Conservation (phyloP, 176 grass and related monocot genomes). For the Juncus inflexus region DNA sequence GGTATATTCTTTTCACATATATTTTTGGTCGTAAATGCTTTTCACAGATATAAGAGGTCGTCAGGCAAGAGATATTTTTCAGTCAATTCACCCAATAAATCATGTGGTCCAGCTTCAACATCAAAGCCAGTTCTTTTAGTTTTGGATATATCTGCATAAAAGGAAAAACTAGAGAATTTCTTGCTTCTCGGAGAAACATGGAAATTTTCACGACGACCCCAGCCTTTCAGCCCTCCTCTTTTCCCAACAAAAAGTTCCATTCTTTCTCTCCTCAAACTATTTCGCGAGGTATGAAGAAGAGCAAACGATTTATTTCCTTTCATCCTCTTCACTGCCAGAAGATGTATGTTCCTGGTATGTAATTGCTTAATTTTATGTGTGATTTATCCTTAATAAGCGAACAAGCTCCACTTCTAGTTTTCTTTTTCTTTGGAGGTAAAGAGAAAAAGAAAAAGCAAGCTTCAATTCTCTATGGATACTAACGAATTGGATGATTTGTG, state of each 20-base stretch:
- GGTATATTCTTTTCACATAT: no score
- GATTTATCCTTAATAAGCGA: no score
- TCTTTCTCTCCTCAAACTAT: slow-evolving; percentile 3
- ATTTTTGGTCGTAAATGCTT: no score
- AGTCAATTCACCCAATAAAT: no score
- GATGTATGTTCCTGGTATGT: slow-evolving; percentile 28
- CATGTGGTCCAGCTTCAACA: no score
- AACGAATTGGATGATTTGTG: slow-evolving; percentile 4
- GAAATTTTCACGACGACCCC: no score
- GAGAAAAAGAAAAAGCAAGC: not conserved
- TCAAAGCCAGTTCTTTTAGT: no score
- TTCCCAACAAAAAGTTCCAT: not conserved
- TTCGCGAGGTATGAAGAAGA: not conserved
- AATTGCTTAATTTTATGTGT: not conserved
- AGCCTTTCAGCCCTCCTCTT: not conserved
- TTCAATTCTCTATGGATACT: slow-evolving; percentile 3
- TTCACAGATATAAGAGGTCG: no score
- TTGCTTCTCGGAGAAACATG: no score
- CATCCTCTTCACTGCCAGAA: slow-evolving; percentile 21
- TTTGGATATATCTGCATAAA: no score
- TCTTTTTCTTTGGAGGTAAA: not conserved
- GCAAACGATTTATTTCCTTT: slow-evolving; percentile 8
- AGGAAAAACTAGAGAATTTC: no score
- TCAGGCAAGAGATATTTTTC: no score
- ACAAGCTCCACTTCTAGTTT: not conserved